Conservation (phyloP, 139 green algal species). For the Chlamydomonas applanata region DNA sequence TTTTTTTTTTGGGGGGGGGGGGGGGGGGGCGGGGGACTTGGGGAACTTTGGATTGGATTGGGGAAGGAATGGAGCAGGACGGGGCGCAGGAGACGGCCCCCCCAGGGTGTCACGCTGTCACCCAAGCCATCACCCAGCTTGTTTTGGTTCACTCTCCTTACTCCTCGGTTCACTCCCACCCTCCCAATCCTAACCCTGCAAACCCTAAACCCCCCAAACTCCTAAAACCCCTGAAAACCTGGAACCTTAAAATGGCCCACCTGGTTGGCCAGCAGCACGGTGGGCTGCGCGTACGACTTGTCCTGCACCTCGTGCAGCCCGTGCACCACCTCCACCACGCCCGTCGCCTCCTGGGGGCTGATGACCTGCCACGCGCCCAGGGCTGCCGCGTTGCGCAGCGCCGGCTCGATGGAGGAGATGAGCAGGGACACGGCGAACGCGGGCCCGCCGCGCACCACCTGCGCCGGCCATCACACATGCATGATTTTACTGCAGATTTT, state of each 20-base stretch:
- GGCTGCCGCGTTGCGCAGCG: constrained; percentile 75
- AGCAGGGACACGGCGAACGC: constrained; percentile 90
- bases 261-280: constrained; percentile 79
- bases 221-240: no score
- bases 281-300: constrained; percentile 79
- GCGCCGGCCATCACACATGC: background rate
- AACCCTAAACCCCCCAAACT: no score
- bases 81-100: no score
- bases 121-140: no score
- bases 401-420: constrained; percentile 73
- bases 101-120: no score
- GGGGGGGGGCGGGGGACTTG: no score
- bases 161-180: no score
- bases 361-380: constrained; percentile 93
- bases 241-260: constrained; percentile 20
- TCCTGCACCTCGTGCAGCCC: constrained; percentile 85
- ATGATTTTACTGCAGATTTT: background rate
- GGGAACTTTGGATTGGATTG: no score
- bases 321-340: constrained; percentile 71
- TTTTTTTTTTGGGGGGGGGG: no score
- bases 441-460: constrained; percentile 74
- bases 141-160: no score
- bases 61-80: no score
- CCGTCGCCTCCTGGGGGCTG: constrained; percentile 62
- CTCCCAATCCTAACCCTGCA: no score